phyloP scores from a whole-genome alignment of 2,329 filamentous ascomycete species.

The Albifimbria verrucaria region DNA sequence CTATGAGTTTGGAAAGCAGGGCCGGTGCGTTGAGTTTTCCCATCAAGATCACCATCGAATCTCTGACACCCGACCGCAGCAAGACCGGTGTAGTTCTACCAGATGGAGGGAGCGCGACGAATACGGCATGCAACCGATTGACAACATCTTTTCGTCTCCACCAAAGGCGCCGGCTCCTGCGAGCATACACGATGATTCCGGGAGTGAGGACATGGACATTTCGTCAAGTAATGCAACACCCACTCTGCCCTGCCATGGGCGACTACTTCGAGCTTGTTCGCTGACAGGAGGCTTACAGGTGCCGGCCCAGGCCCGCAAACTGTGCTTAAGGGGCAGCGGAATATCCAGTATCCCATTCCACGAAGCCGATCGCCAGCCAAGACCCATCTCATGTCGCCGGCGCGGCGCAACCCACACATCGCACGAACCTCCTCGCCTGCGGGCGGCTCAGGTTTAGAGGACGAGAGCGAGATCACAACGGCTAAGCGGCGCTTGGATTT shows the following conservation, averaged over 20 bases:
- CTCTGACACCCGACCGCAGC: conserved; percentile 41
- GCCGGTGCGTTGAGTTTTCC: conserved; percentile 37
- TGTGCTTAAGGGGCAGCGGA: conserved; percentile 48
- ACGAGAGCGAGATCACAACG: conserved; percentile 31
- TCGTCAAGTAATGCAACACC: conserved; percentile 37
- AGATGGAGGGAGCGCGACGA: conserved; percentile 83
- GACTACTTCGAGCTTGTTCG: no score
- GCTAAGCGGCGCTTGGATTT: conserved; percentile 58
- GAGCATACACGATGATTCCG: conserved; percentile 26
- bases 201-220: conserved; percentile 51
- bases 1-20: conserved; percentile 31
- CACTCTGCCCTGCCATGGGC: background rate
- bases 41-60: no score
- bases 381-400: conserved; percentile 58
- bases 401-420: conserved; percentile 57
- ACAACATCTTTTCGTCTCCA: conserved; percentile 86
- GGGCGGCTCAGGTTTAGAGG: conserved; percentile 33
- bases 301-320: conserved; percentile 52
- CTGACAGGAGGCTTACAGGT: no score
- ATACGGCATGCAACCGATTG: conserved; percentile 85
- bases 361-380: conserved; percentile 59
- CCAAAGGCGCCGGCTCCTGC: conserved; percentile 43
- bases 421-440: conserved; percentile 50
- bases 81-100: conserved; percentile 85
- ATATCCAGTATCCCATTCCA: conserved; percentile 44